Percentiles rank a stretch among this genome's conserved stretches.
These are phyloP conservation scores for Starmera amethionina DNA, from an alignment of 805 yeast genomes.

Conservation along the genomic window DNA sequence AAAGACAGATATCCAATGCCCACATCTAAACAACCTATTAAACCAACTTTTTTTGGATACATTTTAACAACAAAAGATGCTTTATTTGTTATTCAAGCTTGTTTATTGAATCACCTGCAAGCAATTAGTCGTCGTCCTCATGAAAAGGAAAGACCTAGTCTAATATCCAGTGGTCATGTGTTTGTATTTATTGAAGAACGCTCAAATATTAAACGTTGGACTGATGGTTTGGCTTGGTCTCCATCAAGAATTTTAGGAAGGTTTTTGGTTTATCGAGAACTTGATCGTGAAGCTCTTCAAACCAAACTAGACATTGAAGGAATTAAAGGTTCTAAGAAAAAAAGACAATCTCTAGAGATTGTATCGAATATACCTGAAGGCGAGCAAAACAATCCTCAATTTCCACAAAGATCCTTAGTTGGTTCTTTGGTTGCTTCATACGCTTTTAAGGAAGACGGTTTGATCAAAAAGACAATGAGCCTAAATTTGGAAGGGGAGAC, in stretches of 20 bases:
- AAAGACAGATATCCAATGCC: too few relatives aligned
- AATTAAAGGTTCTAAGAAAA: conserved; percentile 18
- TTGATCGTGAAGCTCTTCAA: conserved; percentile 30
- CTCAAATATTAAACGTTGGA: conserved; percentile 88
- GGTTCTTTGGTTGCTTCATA: conserved; percentile 52
- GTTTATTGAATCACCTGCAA: conserved; percentile 46
- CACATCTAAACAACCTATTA: not conserved
- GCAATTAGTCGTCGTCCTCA: conserved; percentile 72
- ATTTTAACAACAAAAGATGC: conserved; percentile 82
- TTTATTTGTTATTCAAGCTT: conserved; percentile 70
- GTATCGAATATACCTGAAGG: not conserved
- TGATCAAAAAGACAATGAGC: conserved; percentile 76
- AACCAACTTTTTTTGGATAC: conserved; percentile 34
- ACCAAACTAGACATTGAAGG: conserved; percentile 22
- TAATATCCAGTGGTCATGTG: conserved; percentile 69
- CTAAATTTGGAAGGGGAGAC: conserved; percentile 29
- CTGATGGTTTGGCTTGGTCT: conserved; percentile 93
- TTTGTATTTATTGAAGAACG: conserved; percentile 79
- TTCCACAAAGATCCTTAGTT: conserved; percentile 28
- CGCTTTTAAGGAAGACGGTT: conserved; percentile 60
- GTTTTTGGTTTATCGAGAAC: conserved; percentile 74
- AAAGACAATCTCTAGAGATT: conserved; percentile 5
- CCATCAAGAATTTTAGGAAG: conserved; percentile 84
- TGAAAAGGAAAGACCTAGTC: conserved; percentile 57
- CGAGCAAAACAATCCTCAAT: not conserved